Percentiles rank a stretch among this genome's conserved stretches.
Evolutionary conservation across 352 stramenopile species (phyloP).

Genomic region (Globisporangium camurandrum): DNA sequence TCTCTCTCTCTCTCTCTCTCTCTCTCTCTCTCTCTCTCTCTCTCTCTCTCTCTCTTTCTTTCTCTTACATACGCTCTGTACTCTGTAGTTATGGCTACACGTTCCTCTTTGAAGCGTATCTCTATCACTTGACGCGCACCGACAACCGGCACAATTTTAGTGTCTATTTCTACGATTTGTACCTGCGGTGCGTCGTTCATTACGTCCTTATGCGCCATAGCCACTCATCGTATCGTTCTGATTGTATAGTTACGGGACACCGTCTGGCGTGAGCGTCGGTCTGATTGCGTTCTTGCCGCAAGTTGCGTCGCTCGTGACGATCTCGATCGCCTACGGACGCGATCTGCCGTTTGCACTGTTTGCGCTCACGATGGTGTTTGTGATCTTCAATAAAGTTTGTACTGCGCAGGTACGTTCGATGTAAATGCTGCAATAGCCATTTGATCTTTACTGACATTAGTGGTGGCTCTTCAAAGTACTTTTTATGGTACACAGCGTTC

Average conservation of each 20-base stretch:
- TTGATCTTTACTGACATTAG: neutral
- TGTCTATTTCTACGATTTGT: constrained; percentile 99
- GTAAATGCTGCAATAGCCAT: neutral
- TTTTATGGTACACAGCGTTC: constrained; percentile 96
- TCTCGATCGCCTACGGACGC: constrained; percentile 58
- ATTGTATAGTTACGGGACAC: constrained; percentile 60
- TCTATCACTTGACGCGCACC: constrained; percentile 98
- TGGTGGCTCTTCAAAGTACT: constrained; percentile 86
- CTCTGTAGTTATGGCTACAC: constrained; percentile 77
- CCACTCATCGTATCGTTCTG: neutral
- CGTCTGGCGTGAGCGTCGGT: constrained; percentile 64
- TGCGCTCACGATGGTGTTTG: constrained; percentile 97
- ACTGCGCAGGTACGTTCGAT: constrained; percentile 72
- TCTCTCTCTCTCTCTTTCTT: too few relatives aligned
- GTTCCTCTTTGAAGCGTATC: constrained; percentile 94
- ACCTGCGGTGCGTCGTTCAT: constrained; percentile 64
- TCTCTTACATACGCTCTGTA: neutral
- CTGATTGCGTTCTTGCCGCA: constrained; percentile 82
- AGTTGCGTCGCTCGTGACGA: constrained; percentile 62
- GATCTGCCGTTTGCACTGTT: constrained; percentile 95
- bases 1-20: too few relatives aligned
- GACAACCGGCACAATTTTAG: constrained; percentile 99
- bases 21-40: too few relatives aligned
- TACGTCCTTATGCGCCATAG: neutral
- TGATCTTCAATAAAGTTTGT: constrained; percentile 96